Evolutionary conservation across 768 basidiomycete species (phyloP).

Genomic region (Krasilnikovozyma curviuscula): DNA sequence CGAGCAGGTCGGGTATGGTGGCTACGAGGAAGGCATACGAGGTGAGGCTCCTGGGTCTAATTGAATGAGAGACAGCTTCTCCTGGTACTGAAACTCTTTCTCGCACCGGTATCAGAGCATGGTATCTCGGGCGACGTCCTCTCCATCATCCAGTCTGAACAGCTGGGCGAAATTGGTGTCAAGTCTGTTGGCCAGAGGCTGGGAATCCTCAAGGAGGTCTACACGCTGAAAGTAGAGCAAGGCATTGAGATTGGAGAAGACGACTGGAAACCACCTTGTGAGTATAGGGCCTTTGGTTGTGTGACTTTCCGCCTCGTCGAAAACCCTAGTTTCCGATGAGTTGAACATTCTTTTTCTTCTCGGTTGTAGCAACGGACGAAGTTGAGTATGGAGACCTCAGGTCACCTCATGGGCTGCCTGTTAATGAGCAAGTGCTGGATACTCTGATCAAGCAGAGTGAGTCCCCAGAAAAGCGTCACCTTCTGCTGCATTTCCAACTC

Average conservation of each 20-base stretch:
- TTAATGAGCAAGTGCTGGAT: constrained; percentile 46
- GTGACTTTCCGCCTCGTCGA: constrained; percentile 14
- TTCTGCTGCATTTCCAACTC: neutral
- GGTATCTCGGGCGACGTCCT: constrained; percentile 81
- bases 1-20: neutral
- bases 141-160: constrained; percentile 59
- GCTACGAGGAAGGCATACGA: neutral
- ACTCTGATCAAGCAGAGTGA: constrained; percentile 58
- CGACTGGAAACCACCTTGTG: constrained; percentile 76
- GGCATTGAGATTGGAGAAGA: constrained; percentile 64
- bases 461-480: neutral
- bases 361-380: neutral
- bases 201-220: constrained; percentile 77
- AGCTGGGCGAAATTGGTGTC: constrained; percentile 70
- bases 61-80: no score
- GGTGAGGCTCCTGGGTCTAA: neutral
- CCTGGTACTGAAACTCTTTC: no score
- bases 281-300: constrained; percentile 21
- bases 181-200: constrained; percentile 79
- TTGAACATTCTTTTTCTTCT: neutral
- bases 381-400: neutral
- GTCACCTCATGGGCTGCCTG: constrained; percentile 14
- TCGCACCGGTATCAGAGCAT: constrained; percentile 45
- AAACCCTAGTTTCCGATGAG: neutral
- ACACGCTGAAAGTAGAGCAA: constrained; percentile 66